Percentiles rank a stretch among this genome's conserved stretches.
phyloP scores from a whole-genome alignment of 163 green algal species.

The Chlamydomonas reinhardtii region DNA sequence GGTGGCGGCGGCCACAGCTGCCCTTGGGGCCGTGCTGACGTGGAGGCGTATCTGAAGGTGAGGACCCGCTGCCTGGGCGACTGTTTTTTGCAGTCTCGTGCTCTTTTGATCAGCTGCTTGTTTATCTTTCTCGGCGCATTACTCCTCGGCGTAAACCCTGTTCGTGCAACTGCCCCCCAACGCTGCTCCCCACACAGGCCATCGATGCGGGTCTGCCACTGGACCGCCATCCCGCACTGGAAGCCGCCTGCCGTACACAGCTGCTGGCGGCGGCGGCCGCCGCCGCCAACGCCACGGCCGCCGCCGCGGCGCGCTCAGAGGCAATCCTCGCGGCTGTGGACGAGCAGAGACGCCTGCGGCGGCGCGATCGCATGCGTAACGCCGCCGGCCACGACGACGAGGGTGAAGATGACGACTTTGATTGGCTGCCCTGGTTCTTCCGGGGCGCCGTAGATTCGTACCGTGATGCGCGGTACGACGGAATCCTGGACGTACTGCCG shows the following conservation, averaged over 20 bases:
- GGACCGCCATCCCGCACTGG: conserved; percentile 23
- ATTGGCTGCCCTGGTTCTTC: not conserved
- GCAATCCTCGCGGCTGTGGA: not conserved
- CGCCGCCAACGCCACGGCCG: not conserved
- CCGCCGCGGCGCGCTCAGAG: not conserved
- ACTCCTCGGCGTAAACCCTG: no score
- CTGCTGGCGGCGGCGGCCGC: not conserved
- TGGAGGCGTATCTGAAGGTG: conserved; percentile 23
- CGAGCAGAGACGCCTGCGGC: not conserved
- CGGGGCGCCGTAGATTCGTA: not conserved
- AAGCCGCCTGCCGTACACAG: not conserved
- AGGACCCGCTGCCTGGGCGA: not conserved
- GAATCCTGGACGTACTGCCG: not conserved
- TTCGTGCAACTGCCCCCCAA: no score
- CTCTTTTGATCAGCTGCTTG: no score
- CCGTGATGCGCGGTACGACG: not conserved
- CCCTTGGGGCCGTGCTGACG: not conserved
- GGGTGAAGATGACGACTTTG: not conserved
- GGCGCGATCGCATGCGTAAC: not conserved
- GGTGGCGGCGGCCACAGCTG: no score
- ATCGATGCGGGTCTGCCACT: conserved; percentile 16
- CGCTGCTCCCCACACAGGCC: no score
- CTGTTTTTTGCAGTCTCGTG: no score
- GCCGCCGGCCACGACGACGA: not conserved
- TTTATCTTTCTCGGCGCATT: no score